Evolutionary conservation across 2,329 filamentous ascomycete genomes (phyloP).

Genomic region (Arachnopeziza araneosa): DNA sequence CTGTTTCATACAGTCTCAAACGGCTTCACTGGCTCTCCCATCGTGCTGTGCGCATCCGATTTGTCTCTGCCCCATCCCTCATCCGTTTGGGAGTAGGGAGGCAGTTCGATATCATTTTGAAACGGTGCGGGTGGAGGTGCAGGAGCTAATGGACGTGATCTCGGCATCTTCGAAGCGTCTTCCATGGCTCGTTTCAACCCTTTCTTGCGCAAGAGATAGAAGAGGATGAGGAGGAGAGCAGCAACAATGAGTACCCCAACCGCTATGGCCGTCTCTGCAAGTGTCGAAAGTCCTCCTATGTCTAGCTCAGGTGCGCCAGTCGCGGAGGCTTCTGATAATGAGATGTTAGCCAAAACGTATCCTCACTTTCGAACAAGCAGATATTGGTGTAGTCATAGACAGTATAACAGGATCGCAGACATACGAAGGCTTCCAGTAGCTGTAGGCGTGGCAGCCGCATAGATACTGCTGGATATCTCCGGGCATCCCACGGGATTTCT

Average conservation of each 20-base stretch:
- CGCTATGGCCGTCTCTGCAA: background rate
- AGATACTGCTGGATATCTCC: background rate
- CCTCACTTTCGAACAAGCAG: background rate
- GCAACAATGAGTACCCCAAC: background rate
- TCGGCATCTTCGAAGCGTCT: background rate
- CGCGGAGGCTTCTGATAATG: background rate
- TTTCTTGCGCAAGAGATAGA: background rate
- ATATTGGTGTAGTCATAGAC: background rate
- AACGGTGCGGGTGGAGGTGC: background rate
- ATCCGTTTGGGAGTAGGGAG: background rate
- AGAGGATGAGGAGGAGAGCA: background rate
- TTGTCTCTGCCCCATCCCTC: background rate
- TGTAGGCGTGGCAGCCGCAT: background rate
- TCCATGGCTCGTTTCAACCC: background rate
- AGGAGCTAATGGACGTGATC: background rate
- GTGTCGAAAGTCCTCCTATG: background rate
- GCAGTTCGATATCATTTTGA: background rate
- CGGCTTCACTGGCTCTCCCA: background rate
- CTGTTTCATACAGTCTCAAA: background rate
- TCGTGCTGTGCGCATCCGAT: background rate
- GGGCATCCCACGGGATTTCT: background rate
- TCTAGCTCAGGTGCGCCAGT: background rate
- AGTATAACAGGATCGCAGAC: background rate
- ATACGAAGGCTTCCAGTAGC: background rate
- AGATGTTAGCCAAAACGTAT: background rate